phyloP scores from a whole-genome alignment of 2,329 filamentous ascomycete species.

The Neonectria faginata region DNA sequence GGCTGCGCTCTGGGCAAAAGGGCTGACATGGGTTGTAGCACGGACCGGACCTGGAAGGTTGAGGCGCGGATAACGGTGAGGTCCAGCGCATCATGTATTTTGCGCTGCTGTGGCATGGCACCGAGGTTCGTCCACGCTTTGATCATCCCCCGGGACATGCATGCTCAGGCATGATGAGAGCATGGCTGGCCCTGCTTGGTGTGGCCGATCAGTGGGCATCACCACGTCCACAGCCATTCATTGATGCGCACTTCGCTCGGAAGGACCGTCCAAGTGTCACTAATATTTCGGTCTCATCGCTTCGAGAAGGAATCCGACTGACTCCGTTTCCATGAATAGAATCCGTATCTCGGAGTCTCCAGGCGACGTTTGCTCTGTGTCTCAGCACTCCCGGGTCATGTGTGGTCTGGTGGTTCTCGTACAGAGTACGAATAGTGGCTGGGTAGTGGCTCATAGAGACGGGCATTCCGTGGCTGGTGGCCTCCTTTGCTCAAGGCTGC shows the following conservation, averaged over 20 bases:
- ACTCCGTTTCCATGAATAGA: slow-evolving; percentile 23
- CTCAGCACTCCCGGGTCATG: background rate
- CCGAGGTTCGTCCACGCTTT: slow-evolving; percentile 12
- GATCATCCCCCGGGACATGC: background rate
- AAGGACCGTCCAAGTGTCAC: background rate
- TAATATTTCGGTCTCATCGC: background rate
- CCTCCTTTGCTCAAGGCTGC: background rate
- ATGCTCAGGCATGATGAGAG: background rate
- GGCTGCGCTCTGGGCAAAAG: slow-evolving; percentile 10
- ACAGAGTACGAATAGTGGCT: background rate
- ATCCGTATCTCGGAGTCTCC: slow-evolving; percentile 1
- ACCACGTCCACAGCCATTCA: background rate
- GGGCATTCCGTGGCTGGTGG: background rate
- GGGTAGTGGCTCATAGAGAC: background rate
- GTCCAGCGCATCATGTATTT: slow-evolving; percentile 11
- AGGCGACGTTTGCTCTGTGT: background rate
- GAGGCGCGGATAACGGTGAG: slow-evolving; percentile 21
- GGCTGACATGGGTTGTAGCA: slow-evolving; percentile 18
- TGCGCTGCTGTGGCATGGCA: background rate
- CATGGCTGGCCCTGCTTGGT: slow-evolving; percentile 13
- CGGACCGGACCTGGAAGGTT: slow-evolving; percentile 20
- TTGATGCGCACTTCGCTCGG: background rate
- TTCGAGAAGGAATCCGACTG: background rate
- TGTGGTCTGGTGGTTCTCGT: background rate
- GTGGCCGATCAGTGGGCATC: slow-evolving; percentile 11